Conservation (phyloP, 805 yeast genomes). For the Candida wancherniae region DNA sequence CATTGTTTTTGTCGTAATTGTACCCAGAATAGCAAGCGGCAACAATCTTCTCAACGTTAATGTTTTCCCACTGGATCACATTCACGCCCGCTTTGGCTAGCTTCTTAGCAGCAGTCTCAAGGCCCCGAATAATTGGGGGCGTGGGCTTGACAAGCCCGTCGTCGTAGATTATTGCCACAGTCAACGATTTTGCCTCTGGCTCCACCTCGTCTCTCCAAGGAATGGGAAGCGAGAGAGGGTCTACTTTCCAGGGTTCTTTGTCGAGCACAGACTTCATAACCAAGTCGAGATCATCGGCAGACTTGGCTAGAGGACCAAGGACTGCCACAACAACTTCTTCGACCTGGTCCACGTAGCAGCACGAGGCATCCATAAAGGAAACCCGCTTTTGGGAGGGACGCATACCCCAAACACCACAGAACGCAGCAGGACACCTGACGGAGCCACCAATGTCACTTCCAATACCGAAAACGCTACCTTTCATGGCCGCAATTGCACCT, state of each 20-base stretch:
- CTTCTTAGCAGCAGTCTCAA: slow-evolving; percentile 11
- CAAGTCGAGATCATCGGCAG: slow-evolving; percentile 16
- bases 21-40: slow-evolving; percentile 15
- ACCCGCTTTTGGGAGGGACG: slow-evolving; percentile 15
- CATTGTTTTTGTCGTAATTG: slow-evolving; percentile 14
- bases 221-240: slow-evolving; percentile 14
- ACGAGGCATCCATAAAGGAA: slow-evolving; percentile 9
- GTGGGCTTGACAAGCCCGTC: slow-evolving; percentile 18
- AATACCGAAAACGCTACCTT: slow-evolving; percentile 17
- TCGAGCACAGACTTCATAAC: slow-evolving; percentile 14
- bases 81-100: slow-evolving; percentile 13
- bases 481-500: slow-evolving; percentile 18
- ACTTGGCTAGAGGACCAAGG: slow-evolving; percentile 15
- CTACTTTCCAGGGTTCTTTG: slow-evolving; percentile 15
- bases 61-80: slow-evolving; percentile 16
- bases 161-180: slow-evolving; percentile 14
- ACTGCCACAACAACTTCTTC: slow-evolving; percentile 14
- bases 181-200: slow-evolving; percentile 11
- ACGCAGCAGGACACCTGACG: slow-evolving; percentile 17
- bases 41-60: slow-evolving; percentile 11
- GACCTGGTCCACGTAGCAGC: slow-evolving; percentile 8
- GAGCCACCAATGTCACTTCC: slow-evolving; percentile 19
- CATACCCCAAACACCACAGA: slow-evolving; percentile 18
- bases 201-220: slow-evolving; percentile 14
- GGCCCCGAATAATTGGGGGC: slow-evolving; percentile 16